These are phyloP conservation scores for Camellia granthamiana DNA, from an alignment of 148 eudicot genomes.

Conservation along the genomic window DNA sequence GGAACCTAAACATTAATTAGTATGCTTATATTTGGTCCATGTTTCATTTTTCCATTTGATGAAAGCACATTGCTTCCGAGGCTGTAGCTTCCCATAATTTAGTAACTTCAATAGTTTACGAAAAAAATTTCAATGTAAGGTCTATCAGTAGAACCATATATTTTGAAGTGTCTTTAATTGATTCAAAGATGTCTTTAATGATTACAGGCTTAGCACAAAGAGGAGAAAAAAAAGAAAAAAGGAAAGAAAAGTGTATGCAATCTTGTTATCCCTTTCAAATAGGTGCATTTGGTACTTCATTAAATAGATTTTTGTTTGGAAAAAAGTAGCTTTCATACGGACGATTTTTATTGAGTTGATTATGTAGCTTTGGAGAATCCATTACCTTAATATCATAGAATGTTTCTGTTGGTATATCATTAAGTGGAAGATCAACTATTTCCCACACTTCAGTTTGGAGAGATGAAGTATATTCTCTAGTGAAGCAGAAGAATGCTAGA, in stretches of 20 bases:
- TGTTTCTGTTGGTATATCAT: neutral
- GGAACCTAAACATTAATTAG: neutral
- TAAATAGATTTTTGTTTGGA: neutral
- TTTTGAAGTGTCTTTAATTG: neutral
- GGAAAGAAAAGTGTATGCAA: neutral
- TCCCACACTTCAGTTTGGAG: neutral
- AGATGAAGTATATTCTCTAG: neutral
- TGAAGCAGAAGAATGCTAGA: neutral
- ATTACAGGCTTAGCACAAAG: no score
- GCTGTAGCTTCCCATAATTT: slow-evolving; percentile 6
- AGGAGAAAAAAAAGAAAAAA: no score
- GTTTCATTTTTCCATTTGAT: neutral
- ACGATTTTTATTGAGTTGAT: neutral
- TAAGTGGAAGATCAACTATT: neutral
- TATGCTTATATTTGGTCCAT: neutral
- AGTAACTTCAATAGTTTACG: slow-evolving; percentile 1
- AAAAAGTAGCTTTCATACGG: neutral
- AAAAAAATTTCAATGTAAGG: neutral
- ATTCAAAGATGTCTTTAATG: neutral
- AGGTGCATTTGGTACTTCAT: neutral
- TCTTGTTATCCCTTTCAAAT: neutral
- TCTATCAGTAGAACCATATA: neutral
- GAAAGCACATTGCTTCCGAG: neutral
- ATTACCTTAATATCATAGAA: neutral
- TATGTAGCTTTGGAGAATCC: neutral